Evolutionary conservation across 192 early-diverging fungal genomes (phyloP).

Genomic region (Coemansia guatemalensis): DNA sequence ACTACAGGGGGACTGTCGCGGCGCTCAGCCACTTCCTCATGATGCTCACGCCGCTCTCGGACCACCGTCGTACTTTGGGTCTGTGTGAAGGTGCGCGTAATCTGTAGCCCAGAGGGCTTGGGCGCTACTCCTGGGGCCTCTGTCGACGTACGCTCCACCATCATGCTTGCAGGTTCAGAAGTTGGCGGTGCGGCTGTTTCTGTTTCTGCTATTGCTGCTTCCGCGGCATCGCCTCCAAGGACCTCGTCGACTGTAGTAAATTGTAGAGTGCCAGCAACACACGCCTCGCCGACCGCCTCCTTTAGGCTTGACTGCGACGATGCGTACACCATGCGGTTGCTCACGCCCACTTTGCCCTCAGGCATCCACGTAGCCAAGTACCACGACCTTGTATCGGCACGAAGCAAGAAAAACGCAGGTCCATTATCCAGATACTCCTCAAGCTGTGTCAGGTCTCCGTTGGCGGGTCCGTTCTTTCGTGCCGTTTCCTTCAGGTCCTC

Average conservation of each 20-base stretch:
- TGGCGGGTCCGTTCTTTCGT: constrained; percentile 35
- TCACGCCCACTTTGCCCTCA: constrained; percentile 48
- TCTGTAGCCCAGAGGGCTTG: constrained; percentile 26
- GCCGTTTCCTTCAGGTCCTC: constrained; percentile 44
- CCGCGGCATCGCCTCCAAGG: constrained; percentile 16
- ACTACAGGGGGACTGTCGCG: not conserved
- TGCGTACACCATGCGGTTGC: constrained; percentile 55
- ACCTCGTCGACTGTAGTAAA: constrained; percentile 46
- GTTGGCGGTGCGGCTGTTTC: not conserved
- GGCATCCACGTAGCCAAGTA: constrained; percentile 56
- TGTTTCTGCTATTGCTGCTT: not conserved
- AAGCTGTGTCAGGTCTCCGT: constrained; percentile 42
- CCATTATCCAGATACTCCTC: constrained; percentile 26
- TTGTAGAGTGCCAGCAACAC: constrained; percentile 37
- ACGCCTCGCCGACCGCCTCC: constrained; percentile 35
- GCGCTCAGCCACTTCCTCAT: not conserved
- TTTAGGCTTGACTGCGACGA: constrained; percentile 51
- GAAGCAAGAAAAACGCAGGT: constrained; percentile 46
- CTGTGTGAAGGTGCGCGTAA: constrained; percentile 2
- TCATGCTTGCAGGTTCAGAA: not conserved
- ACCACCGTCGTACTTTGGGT: not conserved
- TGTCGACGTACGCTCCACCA: not conserved
- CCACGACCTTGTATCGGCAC: constrained; percentile 33
- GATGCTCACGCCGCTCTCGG: not conserved
- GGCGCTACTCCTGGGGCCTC: constrained; percentile 24